Base-by-base conservation (phyloP, 345 rosid genomes). In the Eutrema japonicum region DNA sequence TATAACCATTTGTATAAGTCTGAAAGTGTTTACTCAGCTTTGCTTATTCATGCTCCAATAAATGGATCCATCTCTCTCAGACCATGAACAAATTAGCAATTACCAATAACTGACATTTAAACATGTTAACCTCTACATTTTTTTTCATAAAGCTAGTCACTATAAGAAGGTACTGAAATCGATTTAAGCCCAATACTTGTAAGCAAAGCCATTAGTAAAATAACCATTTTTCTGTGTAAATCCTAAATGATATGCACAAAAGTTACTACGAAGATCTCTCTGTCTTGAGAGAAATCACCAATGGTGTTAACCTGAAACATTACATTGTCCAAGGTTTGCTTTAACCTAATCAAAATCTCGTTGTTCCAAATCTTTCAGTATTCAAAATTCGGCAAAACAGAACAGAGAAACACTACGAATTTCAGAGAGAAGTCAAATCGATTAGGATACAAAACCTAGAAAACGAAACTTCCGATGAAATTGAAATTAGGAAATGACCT, bases 401-500 rank as follows among this genome's bases (percentile, higher is more conserved):
- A 42, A 42, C 12, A 7, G 12, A 63, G 3, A 6, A 64, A 46
- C 43, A 42, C 27, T 8, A 29, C 1, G 12, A n/a, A 12, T 61
- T 27, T 16, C 33, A 46, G 26, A 69, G 65, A 37, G 18, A 59
- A 38, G 18, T 7, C 60, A 32, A 40, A 50, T 61, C 52, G 35
- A 71, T 37, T 13, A 11, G 43, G 52, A 14, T 51, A 26, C 30
- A 35, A 14, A 32, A 48, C 16, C 16, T 46, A 45, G 16, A 50
- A 12, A 58, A 6, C 10, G 26, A 56, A 46, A 0, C 16, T 5
- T 22, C 8, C 56, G 11, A 35, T 47, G 14, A 16, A 33, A 32
- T 4, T 18, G 46, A 53, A 47, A 43, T 36, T 4, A 41, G 10
- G 4, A 18, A 4, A 27, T 64, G 6, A 77, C 82, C 82, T 74